A percentile compares a stretch with the other conserved stretches of the same genome.
Conservation (phyloP, 2,329 filamentous ascomycete species). For the Sclerotinia subarctica region DNA sequence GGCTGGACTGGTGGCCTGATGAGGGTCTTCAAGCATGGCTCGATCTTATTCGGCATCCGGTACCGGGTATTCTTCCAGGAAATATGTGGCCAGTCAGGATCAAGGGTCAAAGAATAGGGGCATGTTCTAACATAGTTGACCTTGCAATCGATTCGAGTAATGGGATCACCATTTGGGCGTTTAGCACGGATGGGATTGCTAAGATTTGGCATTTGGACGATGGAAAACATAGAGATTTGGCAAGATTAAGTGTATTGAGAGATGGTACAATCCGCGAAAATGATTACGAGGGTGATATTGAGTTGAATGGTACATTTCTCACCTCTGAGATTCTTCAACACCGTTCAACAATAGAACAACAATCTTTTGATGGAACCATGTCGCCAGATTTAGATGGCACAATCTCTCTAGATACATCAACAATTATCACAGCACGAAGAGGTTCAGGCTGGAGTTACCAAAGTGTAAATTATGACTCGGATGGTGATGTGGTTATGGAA, state of each 20-base stretch:
- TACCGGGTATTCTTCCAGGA: constrained; percentile 30
- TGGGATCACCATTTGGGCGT: constrained; percentile 51
- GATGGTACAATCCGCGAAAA: constrained; percentile 36
- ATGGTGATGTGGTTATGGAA: constrained; percentile 33
- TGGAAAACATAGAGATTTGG: constrained; percentile 23
- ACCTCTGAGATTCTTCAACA: constrained; percentile 10
- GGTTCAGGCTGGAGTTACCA: constrained; percentile 11
- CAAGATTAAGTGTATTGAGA: constrained; percentile 28
- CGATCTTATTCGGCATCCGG: constrained; percentile 31
- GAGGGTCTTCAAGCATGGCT: constrained; percentile 40
- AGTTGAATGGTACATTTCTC: constrained; percentile 16
- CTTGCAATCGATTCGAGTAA: constrained; percentile 47
- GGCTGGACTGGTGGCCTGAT: constrained; percentile 43
- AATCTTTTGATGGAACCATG: constrained; percentile 30
- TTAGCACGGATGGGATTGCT: constrained; percentile 45
- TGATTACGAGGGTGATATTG: constrained; percentile 26
- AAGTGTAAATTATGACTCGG: constrained; percentile 24
- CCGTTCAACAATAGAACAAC: constrained; percentile 10
- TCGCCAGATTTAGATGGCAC: constrained; percentile 27
- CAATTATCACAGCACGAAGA: neutral
- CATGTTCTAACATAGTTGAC: constrained; percentile 47
- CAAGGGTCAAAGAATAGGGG: constrained; percentile 48
- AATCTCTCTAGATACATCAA: neutral
- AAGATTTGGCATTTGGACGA: constrained; percentile 47
- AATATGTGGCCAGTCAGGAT: constrained; percentile 49